Evolutionary conservation across 2,329 filamentous ascomycete genomes (phyloP).

Genomic region (Cercospora sesami): DNA sequence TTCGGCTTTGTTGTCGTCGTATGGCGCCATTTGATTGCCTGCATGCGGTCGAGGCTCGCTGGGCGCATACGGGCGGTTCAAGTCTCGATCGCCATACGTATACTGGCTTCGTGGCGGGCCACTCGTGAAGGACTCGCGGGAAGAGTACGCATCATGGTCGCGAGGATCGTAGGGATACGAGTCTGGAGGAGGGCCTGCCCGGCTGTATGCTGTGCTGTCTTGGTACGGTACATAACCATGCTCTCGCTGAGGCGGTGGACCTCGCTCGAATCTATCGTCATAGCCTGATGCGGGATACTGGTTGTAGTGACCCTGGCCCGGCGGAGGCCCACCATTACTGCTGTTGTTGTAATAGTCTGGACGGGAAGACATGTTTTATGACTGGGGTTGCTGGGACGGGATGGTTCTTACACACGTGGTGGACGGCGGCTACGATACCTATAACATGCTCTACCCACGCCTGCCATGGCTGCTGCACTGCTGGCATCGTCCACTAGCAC

Average conservation of each 20-base stretch:
- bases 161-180: slow-evolving; percentile 11
- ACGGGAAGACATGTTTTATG: slow-evolving; percentile 4
- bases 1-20: slow-evolving; percentile 35
- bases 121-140: slow-evolving; percentile 12
- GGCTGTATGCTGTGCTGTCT: slow-evolving; percentile 12
- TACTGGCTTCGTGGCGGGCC: slow-evolving; percentile 8
- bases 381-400: neutral
- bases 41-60: slow-evolving; percentile 21
- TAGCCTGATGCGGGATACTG: slow-evolving; percentile 18
- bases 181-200: slow-evolving; percentile 2
- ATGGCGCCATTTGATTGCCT: slow-evolving; percentile 25
- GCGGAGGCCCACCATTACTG: slow-evolving; percentile 8
- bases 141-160: slow-evolving; percentile 4
- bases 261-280: slow-evolving; percentile 17
- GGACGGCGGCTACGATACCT: neutral
- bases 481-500: neutral
- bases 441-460: slow-evolving; percentile 7
- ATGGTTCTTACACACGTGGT: neutral
- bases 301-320: slow-evolving; percentile 18
- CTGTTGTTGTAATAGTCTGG: slow-evolving; percentile 4
- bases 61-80: slow-evolving; percentile 20
- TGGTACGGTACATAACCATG: slow-evolving; percentile 19
- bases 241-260: slow-evolving; percentile 13
- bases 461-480: neutral
- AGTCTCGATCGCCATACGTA: slow-evolving; percentile 9